Percentiles rank a stretch among this genome's conserved stretches.
phyloP scores from a whole-genome alignment of 2,329 filamentous ascomycete species.

The Sporothrix schenckii region DNA sequence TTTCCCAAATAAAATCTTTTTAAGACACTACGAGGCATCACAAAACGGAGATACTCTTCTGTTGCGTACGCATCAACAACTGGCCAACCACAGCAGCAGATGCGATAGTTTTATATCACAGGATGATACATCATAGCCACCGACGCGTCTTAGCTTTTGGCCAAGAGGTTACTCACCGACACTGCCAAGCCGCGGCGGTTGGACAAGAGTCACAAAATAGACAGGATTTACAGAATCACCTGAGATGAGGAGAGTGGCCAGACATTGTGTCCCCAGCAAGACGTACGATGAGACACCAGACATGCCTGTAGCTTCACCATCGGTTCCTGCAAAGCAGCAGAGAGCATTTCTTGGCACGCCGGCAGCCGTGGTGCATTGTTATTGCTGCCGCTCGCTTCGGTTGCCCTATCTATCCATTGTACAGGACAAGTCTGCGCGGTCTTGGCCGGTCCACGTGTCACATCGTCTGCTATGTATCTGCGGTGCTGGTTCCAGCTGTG shows the following conservation, averaged over 20 bases:
- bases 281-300: neutral
- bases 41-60: too few species aligned
- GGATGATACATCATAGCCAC: neutral
- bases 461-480: neutral
- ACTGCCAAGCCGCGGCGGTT: neutral
- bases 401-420: neutral
- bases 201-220: neutral
- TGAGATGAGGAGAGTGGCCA: neutral
- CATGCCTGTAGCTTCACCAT: neutral
- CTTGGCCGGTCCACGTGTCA: too few species aligned
- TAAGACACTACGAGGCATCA: too few species aligned
- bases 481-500: neutral
- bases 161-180: neutral
- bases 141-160: neutral
- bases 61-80: too few species aligned
- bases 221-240: too few species aligned
- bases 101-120: neutral
- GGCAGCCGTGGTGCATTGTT: neutral
- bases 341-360: neutral
- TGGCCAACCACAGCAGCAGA: too few species aligned
- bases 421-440: neutral
- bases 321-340: neutral
- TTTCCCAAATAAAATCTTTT: too few species aligned
- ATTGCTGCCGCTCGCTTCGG: neutral
- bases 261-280: neutral